These are phyloP conservation scores for Papilionanthe hybrid DNA, from an alignment of 116 monocot species.

Conservation along the genomic window DNA sequence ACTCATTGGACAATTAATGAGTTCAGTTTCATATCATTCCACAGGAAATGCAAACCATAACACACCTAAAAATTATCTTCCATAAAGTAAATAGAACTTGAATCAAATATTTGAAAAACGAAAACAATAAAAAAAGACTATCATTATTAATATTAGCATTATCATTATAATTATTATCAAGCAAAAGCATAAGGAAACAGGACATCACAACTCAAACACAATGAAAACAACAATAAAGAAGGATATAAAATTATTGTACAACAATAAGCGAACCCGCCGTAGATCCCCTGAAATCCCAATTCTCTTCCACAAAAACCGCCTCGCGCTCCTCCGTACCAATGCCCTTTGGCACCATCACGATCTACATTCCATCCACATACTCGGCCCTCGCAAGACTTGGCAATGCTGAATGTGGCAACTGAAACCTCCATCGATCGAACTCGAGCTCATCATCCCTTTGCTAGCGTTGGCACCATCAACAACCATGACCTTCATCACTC, in stretches of 20 bases:
- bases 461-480: background rate
- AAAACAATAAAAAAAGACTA: no score
- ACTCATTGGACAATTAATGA: no score
- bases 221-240: background rate
- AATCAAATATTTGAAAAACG: no score
- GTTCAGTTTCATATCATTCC: no score
- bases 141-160: no score
- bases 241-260: conserved; percentile 29
- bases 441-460: conserved; percentile 32
- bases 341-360: conserved; percentile 61
- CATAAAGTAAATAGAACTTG: no score
- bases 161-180: background rate
- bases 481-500: conserved; percentile 71
- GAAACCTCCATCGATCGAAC: conserved; percentile 66
- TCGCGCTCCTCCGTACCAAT: background rate
- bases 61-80: no score
- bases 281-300: conserved; percentile 4
- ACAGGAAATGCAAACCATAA: no score
- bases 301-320: background rate
- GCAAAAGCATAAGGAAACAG: background rate
- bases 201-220: background rate
- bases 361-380: conserved; percentile 45
- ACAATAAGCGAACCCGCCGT: conserved; percentile 31
- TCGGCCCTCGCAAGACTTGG: conserved; percentile 51
- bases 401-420: conserved; percentile 44